Evolutionary conservation across 345 rosid genomes (phyloP).

Genomic region (Schrenkiella parvula): DNA sequence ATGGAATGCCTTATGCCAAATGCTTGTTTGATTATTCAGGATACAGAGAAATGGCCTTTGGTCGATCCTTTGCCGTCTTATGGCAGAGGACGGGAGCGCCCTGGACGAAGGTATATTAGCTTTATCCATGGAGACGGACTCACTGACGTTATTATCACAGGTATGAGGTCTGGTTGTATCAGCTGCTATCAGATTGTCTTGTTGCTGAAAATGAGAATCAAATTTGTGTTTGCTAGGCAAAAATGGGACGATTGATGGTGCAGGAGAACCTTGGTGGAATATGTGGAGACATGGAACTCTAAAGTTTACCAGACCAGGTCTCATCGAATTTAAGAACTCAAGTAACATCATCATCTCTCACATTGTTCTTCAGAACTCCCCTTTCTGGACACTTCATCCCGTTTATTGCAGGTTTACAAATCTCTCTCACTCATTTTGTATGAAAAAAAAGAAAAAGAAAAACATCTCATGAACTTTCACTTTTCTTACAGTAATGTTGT

Average conservation of each 20-base stretch:
- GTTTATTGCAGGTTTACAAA: conserved; percentile 72
- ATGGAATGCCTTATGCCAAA: not conserved
- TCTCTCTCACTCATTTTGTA: conserved; percentile 2
- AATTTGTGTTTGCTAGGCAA: conserved; percentile 41
- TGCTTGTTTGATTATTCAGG: conserved; percentile 40
- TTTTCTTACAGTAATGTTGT: conserved; percentile 59
- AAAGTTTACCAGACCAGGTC: conserved; percentile 70
- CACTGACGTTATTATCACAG: conserved; percentile 72
- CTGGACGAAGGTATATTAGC: conserved; percentile 79
- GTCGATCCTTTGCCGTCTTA: conserved; percentile 81
- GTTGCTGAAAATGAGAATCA: not conserved
- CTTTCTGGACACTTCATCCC: conserved; percentile 93
- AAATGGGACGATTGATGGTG: conserved; percentile 89
- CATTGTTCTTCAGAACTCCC: conserved; percentile 66
- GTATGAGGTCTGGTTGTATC: conserved; percentile 15
- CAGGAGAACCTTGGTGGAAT: conserved; percentile 93
- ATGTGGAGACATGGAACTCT: conserved; percentile 89
- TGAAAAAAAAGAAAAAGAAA: too few relatives aligned
- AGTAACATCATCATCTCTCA: conserved; percentile 64
- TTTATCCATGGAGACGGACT: conserved; percentile 91
- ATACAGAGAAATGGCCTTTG: conserved; percentile 73
- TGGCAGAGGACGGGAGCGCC: conserved; percentile 93
- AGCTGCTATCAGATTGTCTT: not conserved
- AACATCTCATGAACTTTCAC: not conserved
- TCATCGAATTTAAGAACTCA: conserved; percentile 69